Conservation (phyloP, 768 basidiomycete species). For the Rubroboletus satanas region DNA sequence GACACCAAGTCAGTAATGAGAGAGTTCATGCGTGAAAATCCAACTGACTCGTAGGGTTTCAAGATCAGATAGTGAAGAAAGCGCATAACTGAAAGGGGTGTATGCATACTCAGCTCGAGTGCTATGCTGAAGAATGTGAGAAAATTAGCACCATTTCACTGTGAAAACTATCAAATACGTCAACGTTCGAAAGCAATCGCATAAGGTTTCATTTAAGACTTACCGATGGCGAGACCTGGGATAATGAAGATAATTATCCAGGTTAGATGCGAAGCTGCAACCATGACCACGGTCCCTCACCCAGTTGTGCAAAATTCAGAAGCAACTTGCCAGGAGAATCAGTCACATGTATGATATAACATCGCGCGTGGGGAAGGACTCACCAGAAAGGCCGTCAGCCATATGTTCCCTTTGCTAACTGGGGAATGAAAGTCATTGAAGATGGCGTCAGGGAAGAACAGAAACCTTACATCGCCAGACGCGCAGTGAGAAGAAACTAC, state of each 20-base stretch:
- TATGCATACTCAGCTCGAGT: neutral
- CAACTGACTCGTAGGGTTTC: conserved; percentile 42
- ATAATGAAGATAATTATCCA: neutral
- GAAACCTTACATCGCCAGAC: conserved; percentile 55
- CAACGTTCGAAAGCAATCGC: neutral
- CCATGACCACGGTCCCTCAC: conserved; percentile 27
- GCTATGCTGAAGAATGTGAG: neutral
- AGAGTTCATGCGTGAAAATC: neutral
- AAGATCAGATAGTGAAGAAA: conserved; percentile 42
- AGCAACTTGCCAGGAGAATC: conserved; percentile 34
- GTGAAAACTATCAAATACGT: conserved; percentile 38
- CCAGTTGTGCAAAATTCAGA: conserved; percentile 48
- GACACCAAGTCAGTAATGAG: neutral
- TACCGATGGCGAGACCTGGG: conserved; percentile 40
- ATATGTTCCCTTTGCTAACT: conserved; percentile 56
- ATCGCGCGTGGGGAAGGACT: conserved; percentile 13
- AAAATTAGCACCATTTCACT: conserved; percentile 37
- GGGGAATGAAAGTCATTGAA: neutral
- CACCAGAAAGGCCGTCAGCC: conserved; percentile 45
- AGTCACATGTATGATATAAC: neutral
- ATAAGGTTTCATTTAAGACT: conserved; percentile 5
- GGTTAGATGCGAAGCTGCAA: neutral
- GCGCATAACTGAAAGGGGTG: conserved; percentile 33
- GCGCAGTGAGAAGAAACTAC: conserved; percentile 53
- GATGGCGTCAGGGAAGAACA: neutral